These are phyloP conservation scores for Tranzscheliella williamsii DNA, from an alignment of 1,284 basidiomycete species.

Conservation along the genomic window DNA sequence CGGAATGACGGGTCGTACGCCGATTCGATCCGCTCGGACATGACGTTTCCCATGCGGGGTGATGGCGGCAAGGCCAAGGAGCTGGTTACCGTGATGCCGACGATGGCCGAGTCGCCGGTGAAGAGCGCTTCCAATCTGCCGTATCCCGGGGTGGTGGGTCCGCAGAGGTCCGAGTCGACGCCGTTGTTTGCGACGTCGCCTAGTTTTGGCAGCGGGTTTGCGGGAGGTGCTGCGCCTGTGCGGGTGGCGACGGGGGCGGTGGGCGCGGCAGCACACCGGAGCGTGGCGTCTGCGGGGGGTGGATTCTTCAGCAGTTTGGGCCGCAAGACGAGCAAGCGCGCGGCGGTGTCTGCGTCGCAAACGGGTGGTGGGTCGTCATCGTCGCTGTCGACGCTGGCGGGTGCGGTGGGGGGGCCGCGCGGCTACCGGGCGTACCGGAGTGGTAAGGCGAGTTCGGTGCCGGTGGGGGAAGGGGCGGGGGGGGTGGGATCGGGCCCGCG, in stretches of 20 bases:
- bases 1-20: constrained; percentile 43
- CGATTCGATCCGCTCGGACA: constrained; percentile 48
- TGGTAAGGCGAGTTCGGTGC: too few species aligned
- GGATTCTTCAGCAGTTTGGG: constrained; percentile 37
- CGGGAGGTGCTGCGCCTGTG: not conserved
- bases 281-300: not conserved
- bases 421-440: too few species aligned
- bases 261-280: not conserved
- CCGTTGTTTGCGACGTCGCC: constrained; percentile 11
- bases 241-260: not conserved
- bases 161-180: constrained; percentile 21
- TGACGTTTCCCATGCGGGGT: constrained; percentile 54
- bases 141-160: constrained; percentile 35
- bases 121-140: constrained; percentile 30
- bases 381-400: too few species aligned
- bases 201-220: not conserved
- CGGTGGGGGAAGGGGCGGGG: too few species aligned
- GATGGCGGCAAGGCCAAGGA: constrained; percentile 54
- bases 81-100: constrained; percentile 30
- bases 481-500: too few species aligned
- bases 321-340: constrained; percentile 24
- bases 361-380: too few species aligned
- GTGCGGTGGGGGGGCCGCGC: too few species aligned
- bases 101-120: constrained; percentile 34
- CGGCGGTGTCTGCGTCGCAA: constrained; percentile 2